Base-by-base conservation (phyloP, 768 basidiomycete genomes). In the Calocybe indica region DNA sequence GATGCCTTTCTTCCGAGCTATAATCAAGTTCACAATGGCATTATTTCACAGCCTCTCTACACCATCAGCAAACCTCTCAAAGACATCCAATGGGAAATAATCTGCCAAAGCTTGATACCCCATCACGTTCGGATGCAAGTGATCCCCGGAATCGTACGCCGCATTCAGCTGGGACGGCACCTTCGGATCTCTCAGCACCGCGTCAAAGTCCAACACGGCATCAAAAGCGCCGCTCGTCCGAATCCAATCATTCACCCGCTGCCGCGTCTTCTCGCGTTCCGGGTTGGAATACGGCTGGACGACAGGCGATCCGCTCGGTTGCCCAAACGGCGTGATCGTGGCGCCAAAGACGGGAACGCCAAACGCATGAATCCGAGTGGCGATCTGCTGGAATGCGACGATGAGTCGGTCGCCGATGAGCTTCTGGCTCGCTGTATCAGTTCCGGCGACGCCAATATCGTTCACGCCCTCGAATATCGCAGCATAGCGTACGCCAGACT, bases 381-480 rank as follows among this genome's bases (percentile, higher is more conserved):
- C 60, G 44, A 76, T 72, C 57, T 79, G 76, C 55, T 69, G 62
- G 61, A 59, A 73, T 2, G 76, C 73, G 38, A 56, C 58, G 56
- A 76, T 74, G 54, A 77, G 52, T 9, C 60, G 61, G 58, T 70
- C 63, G 12, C 64, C 71, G 43, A 75, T 60, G 15, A 52, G 58
- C 37, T 60, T 49, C 60, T 77, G 73, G 10, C 61, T 62, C 7
- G 53, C 62, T 0, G 56, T 41, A n/a, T 62, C 64, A 30, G 71
- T 54, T 6, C 52, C 52, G 5, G 69, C 71, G 5, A 62, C 63
- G 4, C 75, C 76, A 45, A 77, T 74, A 64, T 77, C 77, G 67
- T 77, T 79, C 22, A 76, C 73, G 43, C 76, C 76, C 54, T 75
- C 74, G 58, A 75, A 76, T 54, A 79, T 69, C 66, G 77, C 71